These are phyloP conservation scores for Yamadazyma philogaea DNA, from an alignment of 805 yeast species.

Conservation along the genomic window DNA sequence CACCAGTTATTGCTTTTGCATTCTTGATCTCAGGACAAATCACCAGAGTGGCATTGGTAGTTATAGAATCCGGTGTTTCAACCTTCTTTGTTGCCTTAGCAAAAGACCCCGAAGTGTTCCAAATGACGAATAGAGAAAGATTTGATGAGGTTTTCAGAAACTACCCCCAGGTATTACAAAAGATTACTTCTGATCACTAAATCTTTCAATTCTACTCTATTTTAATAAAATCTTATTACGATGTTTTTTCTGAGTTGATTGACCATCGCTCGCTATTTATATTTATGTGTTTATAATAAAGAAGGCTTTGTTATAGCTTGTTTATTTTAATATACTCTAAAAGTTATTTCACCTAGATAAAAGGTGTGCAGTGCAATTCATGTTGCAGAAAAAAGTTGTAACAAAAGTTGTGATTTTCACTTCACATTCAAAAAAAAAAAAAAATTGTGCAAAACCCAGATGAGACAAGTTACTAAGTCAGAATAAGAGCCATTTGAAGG, in stretches of 20 bases:
- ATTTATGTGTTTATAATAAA: too few species aligned
- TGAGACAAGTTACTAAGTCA: too few species aligned
- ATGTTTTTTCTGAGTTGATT: too few species aligned
- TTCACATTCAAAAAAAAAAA: neutral
- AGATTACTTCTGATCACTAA: slow-evolving; percentile 38
- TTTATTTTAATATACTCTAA: too few species aligned
- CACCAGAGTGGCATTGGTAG: slow-evolving; percentile 65
- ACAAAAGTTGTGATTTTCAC: neutral
- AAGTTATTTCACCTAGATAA: too few species aligned
- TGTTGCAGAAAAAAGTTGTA: too few species aligned
- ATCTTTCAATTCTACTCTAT: neutral
- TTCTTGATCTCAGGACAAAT: slow-evolving; percentile 75
- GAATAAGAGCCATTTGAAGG: too few species aligned
- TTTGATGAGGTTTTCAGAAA: slow-evolving; percentile 62
- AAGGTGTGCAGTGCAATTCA: too few species aligned
- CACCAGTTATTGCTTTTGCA: slow-evolving; percentile 71
- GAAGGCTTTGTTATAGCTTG: too few species aligned
- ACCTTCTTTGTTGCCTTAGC: slow-evolving; percentile 83
- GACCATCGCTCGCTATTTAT: too few species aligned
- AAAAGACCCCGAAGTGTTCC: slow-evolving; percentile 80
- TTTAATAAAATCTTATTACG: too few species aligned
- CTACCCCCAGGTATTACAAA: slow-evolving; percentile 67
- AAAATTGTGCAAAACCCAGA: too few species aligned
- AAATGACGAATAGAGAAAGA: slow-evolving; percentile 62
- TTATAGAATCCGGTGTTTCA: slow-evolving; percentile 76